A percentile compares a stretch with the other conserved stretches of the same genome.
Conservation (phyloP, 805 yeast species). For the Candida ulmi region DNA sequence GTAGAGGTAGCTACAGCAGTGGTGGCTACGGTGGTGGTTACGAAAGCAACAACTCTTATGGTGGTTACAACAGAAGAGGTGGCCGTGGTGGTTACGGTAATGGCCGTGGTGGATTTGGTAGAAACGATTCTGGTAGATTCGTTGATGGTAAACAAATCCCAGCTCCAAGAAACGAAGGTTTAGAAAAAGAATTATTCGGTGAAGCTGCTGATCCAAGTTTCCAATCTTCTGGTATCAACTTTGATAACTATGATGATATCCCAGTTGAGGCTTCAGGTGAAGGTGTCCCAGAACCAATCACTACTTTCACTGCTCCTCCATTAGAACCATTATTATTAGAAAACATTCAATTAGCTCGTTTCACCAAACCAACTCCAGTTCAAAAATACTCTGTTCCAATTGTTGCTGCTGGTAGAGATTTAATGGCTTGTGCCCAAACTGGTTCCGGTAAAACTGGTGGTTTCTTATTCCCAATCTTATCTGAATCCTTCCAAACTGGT, state of each 20-base stretch:
- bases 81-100: slow-evolving; percentile 17
- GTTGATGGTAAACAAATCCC: slow-evolving; percentile 85
- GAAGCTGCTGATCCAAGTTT: slow-evolving; percentile 55
- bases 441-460: slow-evolving; percentile 99
- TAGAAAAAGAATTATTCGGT: slow-evolving; percentile 85
- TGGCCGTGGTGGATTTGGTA: slow-evolving; percentile 23
- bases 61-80: slow-evolving; percentile 27
- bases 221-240: slow-evolving; percentile 96
- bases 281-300: slow-evolving; percentile 89
- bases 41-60: slow-evolving; percentile 20
- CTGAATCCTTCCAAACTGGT: slow-evolving; percentile 84
- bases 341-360: slow-evolving; percentile 83
- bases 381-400: slow-evolving; percentile 93
- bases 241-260: slow-evolving; percentile 96
- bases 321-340: slow-evolving; percentile 79
- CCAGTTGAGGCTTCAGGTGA: slow-evolving; percentile 98
- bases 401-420: slow-evolving; percentile 82
- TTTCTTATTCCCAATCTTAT: slow-evolving; percentile 93
- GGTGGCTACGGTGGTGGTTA: slow-evolving; percentile 13
- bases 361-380: slow-evolving; percentile 94
- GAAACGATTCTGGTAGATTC: slow-evolving; percentile 71
- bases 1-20: slow-evolving; percentile 11
- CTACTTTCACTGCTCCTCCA: slow-evolving; percentile 86
- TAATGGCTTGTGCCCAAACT: slow-evolving; percentile 97
- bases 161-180: slow-evolving; percentile 59